These are phyloP conservation scores for Grigorovia jiainica DNA, from an alignment of 805 yeast species.

Conservation along the genomic window DNA sequence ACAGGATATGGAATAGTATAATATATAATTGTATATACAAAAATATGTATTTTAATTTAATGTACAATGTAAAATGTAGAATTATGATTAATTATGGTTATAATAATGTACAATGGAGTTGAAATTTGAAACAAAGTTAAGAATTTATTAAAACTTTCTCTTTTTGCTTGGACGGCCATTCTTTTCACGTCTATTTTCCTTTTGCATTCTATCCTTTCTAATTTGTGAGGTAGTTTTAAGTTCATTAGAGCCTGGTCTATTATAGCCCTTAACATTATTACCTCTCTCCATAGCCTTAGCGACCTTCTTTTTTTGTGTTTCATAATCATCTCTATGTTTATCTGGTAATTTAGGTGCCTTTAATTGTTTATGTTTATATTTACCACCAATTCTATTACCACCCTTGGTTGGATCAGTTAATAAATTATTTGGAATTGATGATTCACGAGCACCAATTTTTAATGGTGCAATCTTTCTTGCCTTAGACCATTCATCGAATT, in stretches of 20 bases:
- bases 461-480: slow-evolving; percentile 48
- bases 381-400: slow-evolving; percentile 28
- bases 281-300: slow-evolving; percentile 74
- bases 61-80: too few species aligned
- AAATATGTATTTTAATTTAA: too few species aligned
- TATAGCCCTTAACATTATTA: slow-evolving; percentile 55
- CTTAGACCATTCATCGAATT: slow-evolving; percentile 85
- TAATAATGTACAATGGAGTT: slow-evolving; percentile 1
- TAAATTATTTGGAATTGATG: slow-evolving; percentile 26
- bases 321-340: slow-evolving; percentile 77
- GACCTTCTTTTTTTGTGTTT: slow-evolving; percentile 72
- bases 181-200: slow-evolving; percentile 72
- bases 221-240: slow-evolving; percentile 64
- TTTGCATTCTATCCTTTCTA: slow-evolving; percentile 58
- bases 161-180: slow-evolving; percentile 59
- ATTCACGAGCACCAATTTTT: slow-evolving; percentile 48
- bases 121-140: too few species aligned
- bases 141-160: slow-evolving; percentile 15
- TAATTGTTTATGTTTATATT: slow-evolving; percentile 62
- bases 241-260: slow-evolving; percentile 39
- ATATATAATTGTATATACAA: too few species aligned
- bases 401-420: slow-evolving; percentile 23
- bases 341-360: slow-evolving; percentile 90
- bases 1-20: too few species aligned
- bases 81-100: too few species aligned